These are phyloP conservation scores for Vanrija sp. DNA, from an alignment of 1,284 basidiomycete species.

Conservation along the genomic window DNA sequence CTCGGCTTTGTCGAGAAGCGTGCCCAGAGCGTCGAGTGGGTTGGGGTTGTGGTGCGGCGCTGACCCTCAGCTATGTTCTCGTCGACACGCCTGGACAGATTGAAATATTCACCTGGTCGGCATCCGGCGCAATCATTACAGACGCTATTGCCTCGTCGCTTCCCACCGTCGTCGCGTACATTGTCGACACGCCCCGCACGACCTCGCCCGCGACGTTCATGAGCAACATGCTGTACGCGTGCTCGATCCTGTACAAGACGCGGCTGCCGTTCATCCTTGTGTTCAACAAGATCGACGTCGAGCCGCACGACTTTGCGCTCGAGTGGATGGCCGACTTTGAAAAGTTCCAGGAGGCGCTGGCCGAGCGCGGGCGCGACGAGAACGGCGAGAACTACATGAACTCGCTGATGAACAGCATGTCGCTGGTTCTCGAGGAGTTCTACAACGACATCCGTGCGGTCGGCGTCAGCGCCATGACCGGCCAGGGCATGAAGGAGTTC, in stretches of 20 bases:
- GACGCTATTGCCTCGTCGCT: constrained; percentile 92
- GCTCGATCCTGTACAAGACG: constrained; percentile 98
- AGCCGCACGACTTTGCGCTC: constrained; percentile 79
- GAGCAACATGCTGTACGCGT: constrained; percentile 99
- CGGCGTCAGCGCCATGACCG: constrained; percentile 92
- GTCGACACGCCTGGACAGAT: constrained; percentile 99
- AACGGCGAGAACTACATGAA: constrained; percentile 98
- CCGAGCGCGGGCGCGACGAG: constrained; percentile 61
- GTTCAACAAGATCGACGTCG: constrained; percentile 97
- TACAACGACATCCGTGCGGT: constrained; percentile 95
- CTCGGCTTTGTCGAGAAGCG: constrained; percentile 87
- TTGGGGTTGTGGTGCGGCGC: constrained; percentile 5
- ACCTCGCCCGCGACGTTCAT: constrained; percentile 97
- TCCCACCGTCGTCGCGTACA: constrained; percentile 91
- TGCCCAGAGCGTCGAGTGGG: constrained; percentile 79
- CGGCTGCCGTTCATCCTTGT: constrained; percentile 95
- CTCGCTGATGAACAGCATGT: constrained; percentile 99
- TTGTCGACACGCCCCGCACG: constrained; percentile 95
- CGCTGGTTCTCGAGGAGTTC: constrained; percentile 95
- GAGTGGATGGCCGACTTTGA: constrained; percentile 99
- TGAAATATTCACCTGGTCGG: constrained; percentile 99
- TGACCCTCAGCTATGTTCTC: constrained; percentile 69
- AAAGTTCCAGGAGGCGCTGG: constrained; percentile 57
- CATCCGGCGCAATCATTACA: constrained; percentile 96
- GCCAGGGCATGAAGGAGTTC: constrained; percentile 85